These are phyloP conservation scores for Cymbopogon flexuosus DNA, from an alignment of 202 grass and related monocot species.

Conservation along the genomic window DNA sequence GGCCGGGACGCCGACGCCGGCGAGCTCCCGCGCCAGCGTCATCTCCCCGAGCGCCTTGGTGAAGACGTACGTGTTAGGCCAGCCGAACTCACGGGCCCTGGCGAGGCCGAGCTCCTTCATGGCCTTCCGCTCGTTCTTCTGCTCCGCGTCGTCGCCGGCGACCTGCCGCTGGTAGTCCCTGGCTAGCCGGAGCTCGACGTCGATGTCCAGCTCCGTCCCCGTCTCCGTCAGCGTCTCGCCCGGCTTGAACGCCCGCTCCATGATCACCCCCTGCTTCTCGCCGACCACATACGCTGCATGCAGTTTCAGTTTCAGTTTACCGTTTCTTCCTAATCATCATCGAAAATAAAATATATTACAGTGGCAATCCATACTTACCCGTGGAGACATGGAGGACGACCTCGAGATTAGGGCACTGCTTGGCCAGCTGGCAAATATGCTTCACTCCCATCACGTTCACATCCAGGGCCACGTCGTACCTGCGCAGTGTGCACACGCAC, in stretches of 20 bases:
- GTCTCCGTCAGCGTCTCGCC: slow-evolving; percentile 51
- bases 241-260: slow-evolving; percentile 45
- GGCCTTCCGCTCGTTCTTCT: slow-evolving; percentile 42
- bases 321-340: no score
- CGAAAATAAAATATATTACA: no score
- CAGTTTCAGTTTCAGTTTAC: no score
- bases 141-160: background rate
- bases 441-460: slow-evolving; percentile 74
- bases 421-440: slow-evolving; percentile 56
- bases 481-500: no score
- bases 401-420: slow-evolving; percentile 56
- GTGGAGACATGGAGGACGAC: slow-evolving; percentile 85
- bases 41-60: slow-evolving; percentile 92
- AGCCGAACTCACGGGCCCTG: slow-evolving; percentile 64
- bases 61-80: slow-evolving; percentile 96
- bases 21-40: slow-evolving; percentile 37
- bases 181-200: slow-evolving; percentile 44
- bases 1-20: slow-evolving; percentile 6
- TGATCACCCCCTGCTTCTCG: slow-evolving; percentile 49
- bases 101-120: slow-evolving; percentile 71
- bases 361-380: slow-evolving; percentile 12
- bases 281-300: slow-evolving; percentile 37
- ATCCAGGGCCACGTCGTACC: slow-evolving; percentile 63
- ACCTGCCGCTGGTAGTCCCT: slow-evolving; percentile 44
- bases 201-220: slow-evolving; percentile 47